Conservation (phyloP, 1,284 basidiomycete genomes). For the Puccinia brachypodii region DNA sequence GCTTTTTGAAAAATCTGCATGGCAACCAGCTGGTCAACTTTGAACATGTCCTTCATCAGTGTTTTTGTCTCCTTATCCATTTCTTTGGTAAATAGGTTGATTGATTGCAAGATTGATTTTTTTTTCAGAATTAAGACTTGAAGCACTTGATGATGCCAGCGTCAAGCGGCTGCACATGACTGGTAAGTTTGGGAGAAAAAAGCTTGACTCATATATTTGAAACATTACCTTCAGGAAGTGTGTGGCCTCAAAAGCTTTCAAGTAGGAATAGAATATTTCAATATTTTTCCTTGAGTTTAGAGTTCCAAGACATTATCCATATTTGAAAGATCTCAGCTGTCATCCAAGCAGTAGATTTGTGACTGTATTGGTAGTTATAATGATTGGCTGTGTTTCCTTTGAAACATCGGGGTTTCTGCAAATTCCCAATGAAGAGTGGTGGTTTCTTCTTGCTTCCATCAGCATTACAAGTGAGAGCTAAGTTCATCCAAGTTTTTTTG, state of each 20-base stretch:
- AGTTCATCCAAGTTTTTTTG: background rate
- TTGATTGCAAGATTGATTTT: background rate
- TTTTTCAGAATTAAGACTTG: conserved; percentile 15
- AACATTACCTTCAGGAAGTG: conserved; percentile 13
- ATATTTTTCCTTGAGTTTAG: background rate
- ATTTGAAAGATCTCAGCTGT: background rate
- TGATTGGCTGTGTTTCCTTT: background rate
- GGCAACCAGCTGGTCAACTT: background rate
- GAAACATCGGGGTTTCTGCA: background rate
- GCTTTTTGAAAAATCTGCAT: conserved; percentile 3
- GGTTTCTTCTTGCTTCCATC: background rate
- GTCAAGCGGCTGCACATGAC: conserved; percentile 47
- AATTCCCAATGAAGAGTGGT: background rate
- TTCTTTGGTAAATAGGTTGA: background rate
- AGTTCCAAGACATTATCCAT: background rate
- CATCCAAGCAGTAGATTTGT: background rate
- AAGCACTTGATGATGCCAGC: conserved; percentile 47
- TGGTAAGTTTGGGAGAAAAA: conserved; percentile 43
- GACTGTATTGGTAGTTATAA: background rate
- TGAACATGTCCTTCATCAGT: background rate
- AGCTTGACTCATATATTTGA: conserved; percentile 46
- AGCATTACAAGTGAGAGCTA: background rate
- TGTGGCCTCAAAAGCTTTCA: conserved; percentile 48
- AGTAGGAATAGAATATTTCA: conserved; percentile 9
- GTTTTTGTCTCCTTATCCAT: too few species aligned